These are phyloP conservation scores for Xerocomus brunneocitrinus DNA, from an alignment of 768 basidiomycete genomes.

Conservation along the genomic window DNA sequence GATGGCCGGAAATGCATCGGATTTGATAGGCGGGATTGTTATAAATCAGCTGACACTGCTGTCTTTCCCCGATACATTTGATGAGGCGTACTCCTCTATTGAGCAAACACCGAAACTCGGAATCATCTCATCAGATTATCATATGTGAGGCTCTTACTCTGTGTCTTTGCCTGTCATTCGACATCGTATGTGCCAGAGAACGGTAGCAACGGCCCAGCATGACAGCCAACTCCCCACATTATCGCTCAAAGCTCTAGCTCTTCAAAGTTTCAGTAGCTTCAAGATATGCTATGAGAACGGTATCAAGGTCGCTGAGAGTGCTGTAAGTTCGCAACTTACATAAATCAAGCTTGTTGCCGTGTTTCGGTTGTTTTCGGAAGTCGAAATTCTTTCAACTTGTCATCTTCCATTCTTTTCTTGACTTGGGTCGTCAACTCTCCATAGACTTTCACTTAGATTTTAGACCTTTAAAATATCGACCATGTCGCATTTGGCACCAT, in stretches of 20 bases:
- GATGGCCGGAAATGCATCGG: background rate
- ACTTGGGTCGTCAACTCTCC: constrained; percentile 2
- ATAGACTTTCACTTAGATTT: constrained; percentile 27
- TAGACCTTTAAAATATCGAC: constrained; percentile 9
- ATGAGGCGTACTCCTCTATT: too few species aligned
- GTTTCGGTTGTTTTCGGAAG: background rate
- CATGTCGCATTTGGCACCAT: constrained; percentile 49
- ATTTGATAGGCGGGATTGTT: background rate
- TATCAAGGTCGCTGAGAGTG: background rate
- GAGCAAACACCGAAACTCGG: too few species aligned
- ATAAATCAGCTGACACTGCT: background rate
- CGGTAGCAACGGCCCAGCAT: too few species aligned
- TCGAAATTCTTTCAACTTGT: background rate
- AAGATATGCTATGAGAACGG: background rate
- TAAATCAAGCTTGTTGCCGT: background rate
- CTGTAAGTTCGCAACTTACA: background rate
- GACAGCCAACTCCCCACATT: too few species aligned
- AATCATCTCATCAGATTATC: too few species aligned
- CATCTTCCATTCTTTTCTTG: background rate
- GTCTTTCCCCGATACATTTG: too few species aligned
- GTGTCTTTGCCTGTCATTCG: too few species aligned
- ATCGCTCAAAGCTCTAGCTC: too few species aligned
- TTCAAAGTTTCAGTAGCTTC: too few species aligned
- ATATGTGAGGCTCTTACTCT: too few species aligned
- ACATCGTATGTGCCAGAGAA: too few species aligned